phyloP scores from a whole-genome alignment of 2,329 filamentous ascomycete species.

The Zymoseptoria brevis region DNA sequence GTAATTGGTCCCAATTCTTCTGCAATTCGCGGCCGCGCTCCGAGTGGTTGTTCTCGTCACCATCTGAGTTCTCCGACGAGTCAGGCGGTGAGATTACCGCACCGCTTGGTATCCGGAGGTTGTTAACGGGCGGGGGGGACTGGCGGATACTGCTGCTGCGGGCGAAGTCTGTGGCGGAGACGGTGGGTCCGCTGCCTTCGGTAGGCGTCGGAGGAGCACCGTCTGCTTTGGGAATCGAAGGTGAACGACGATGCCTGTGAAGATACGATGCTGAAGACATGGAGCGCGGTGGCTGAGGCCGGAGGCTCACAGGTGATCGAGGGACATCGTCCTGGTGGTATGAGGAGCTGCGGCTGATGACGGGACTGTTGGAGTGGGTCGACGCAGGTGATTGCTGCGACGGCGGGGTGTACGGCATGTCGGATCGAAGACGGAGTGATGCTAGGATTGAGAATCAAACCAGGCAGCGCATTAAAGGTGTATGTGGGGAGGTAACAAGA shows the following conservation, averaged over 20 bases:
- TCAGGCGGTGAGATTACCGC: conserved; percentile 89
- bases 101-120: conserved; percentile 69
- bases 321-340: conserved; percentile 36
- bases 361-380: conserved; percentile 46
- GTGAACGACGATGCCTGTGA: conserved; percentile 53
- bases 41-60: conserved; percentile 48
- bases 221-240: conserved; percentile 35
- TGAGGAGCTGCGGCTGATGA: conserved; percentile 44
- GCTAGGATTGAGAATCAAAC: conserved; percentile 23
- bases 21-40: conserved; percentile 34
- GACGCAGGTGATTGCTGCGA: conserved; percentile 54
- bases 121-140: conserved; percentile 73
- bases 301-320: conserved; percentile 30
- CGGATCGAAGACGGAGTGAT: conserved; percentile 24
- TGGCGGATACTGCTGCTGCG: conserved; percentile 61
- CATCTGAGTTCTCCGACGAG: conserved; percentile 70
- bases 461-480: conserved; percentile 39
- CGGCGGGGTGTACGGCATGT: conserved; percentile 86
- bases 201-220: conserved; percentile 24
- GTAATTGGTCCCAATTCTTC: conserved; percentile 55
- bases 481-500: conserved; percentile 16
- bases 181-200: conserved; percentile 15
- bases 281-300: conserved; percentile 47
- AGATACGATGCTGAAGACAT: conserved; percentile 54
- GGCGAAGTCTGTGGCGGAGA: conserved; percentile 23